These are phyloP conservation scores for Verbena officinalis DNA, from an alignment of 257 asterid species.

Conservation along the genomic window DNA sequence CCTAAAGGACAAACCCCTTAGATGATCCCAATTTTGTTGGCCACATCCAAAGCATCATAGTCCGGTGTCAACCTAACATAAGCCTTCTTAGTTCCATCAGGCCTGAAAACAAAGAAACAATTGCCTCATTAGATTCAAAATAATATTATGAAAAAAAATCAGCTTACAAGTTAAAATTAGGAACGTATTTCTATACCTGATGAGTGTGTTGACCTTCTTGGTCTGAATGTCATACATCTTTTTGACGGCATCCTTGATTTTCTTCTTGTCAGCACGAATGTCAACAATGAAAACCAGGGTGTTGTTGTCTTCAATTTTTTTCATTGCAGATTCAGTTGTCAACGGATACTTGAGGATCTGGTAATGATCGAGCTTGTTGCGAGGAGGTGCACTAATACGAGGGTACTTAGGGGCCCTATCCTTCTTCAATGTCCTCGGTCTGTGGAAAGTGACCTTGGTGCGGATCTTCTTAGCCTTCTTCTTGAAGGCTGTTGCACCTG, in stretches of 20 bases:
- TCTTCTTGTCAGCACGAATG: slow-evolving; percentile 55
- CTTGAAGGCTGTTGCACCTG: slow-evolving; percentile 45
- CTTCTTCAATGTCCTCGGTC: slow-evolving; percentile 54
- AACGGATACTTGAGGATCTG: slow-evolving; percentile 48
- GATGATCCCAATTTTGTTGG: slow-evolving; percentile 55
- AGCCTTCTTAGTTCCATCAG: slow-evolving; percentile 65
- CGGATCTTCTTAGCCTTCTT: slow-evolving; percentile 48
- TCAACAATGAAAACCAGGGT: slow-evolving; percentile 57
- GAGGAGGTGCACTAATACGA: slow-evolving; percentile 51
- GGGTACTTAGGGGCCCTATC: slow-evolving; percentile 60
- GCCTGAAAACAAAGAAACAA: slow-evolving; percentile 34
- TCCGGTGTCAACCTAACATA: slow-evolving; percentile 57
- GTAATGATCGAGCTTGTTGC: slow-evolving; percentile 56
- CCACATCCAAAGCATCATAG: slow-evolving; percentile 59
- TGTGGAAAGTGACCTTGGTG: slow-evolving; percentile 50
- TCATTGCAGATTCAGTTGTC: slow-evolving; percentile 61
- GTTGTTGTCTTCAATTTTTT: slow-evolving; percentile 58
- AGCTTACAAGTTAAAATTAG: background rate
- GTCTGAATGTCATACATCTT: slow-evolving; percentile 56
- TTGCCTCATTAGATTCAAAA: too few relatives aligned
- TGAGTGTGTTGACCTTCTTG: slow-evolving; percentile 55
- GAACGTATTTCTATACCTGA: slow-evolving; percentile 35
- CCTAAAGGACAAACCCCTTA: too few relatives aligned
- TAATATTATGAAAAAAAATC: too few relatives aligned
- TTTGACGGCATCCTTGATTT: slow-evolving; percentile 56